phyloP scores from a whole-genome alignment of 345 rosid species.

The Eutrema yunnanense region DNA sequence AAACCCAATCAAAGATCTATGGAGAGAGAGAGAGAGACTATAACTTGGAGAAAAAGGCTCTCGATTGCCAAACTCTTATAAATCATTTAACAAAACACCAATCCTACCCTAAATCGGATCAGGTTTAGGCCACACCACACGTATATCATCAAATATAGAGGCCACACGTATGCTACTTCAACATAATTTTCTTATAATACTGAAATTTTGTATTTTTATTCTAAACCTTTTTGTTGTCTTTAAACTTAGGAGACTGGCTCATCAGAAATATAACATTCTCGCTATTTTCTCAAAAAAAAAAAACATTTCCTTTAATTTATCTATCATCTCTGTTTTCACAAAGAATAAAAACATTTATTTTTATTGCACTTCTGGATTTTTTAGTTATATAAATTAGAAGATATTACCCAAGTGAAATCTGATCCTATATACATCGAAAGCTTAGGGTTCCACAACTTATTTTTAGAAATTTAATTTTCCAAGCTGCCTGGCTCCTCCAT shows the following conservation, averaged over 20 bases:
- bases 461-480: background rate
- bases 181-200: background rate
- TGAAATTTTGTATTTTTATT: background rate
- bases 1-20: constrained; percentile 36
- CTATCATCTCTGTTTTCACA: background rate
- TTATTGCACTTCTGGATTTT: background rate
- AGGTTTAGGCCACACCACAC: constrained; percentile 24
- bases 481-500: constrained; percentile 10
- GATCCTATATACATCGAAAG: too few species aligned
- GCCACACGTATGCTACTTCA: constrained; percentile 16
- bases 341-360: background rate
- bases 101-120: constrained; percentile 21
- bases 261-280: background rate
- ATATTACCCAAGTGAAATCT: too few species aligned
- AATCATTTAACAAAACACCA: constrained; percentile 1
- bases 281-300: background rate
- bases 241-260: background rate
- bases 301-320: background rate
- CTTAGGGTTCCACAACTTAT: background rate
- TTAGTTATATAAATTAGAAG: background rate
- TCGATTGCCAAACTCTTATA: constrained; percentile 16
- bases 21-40: background rate
- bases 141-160: background rate
- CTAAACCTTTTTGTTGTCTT: too few species aligned
- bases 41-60: constrained; percentile 33